Base-by-base conservation (phyloP, 2,329 filamentous ascomycete genomes). In the Cadophora sp. region DNA sequence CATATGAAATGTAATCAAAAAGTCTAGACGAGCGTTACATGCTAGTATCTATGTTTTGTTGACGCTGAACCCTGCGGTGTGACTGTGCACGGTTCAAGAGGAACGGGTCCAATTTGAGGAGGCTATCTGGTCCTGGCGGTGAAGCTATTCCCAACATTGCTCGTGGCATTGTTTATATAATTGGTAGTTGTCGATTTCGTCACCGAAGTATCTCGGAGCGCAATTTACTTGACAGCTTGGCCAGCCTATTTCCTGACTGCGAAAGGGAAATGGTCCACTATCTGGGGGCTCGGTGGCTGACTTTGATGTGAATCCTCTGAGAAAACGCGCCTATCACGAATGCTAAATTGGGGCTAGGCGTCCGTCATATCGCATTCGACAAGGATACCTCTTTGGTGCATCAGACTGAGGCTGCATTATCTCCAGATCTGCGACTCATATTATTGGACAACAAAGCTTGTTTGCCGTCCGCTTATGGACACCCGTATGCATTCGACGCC, bases 1-100 rank as follows among this genome's bases (percentile, higher is more conserved):
- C 37, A 59, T n/a, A 59, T 50, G 43, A 24, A 11, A 22, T 59
- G 59, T 62, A 62, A 62, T 62, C 59, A 62, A 31, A 62, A 48
- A 48, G 24, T 50, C 40, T 3, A 62, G 16, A 48, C 26, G 40
- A n/a, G 2, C 6, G 6, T 29, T 48, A 26, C 40, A 62, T 61
- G 19, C 24, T 14, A 27, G 37, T 2, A 43, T 1, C 14, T 19
- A 43, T 19, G 16, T 2, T 43, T 43, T 31, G 14, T 24, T 31
- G 27, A 22, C 26, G 11, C 22, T 48, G n/a, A 34, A 59, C 59
- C 40, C 59, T 26, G 19, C n/a, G 16, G 40, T 48, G 16, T 62
- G 43, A 48, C n/a, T 29, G 24, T 27, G 24, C 19, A 50, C 26
- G 27, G 16, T 46, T 2, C 40, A 59, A 31, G 8, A 22, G n/a